Evolutionary conservation across 768 basidiomycete species (phyloP), one percentile per base, ranked within the genome.

Genomic region (Cyclocybe aegerita): DNA sequence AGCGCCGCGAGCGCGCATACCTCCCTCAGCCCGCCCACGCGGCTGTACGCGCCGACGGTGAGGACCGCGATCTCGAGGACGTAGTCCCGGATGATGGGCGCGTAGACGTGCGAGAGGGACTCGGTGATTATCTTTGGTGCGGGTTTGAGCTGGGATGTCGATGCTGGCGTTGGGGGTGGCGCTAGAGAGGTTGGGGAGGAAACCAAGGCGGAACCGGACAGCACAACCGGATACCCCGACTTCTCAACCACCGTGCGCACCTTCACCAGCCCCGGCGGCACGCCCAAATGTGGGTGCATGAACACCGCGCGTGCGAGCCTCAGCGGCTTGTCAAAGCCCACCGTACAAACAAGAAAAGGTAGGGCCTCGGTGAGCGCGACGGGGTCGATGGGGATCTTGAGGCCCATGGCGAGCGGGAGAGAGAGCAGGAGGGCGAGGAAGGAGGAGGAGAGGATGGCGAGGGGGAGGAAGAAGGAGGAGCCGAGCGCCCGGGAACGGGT

Each of bases 301-400:
- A 98, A 92, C 11, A 98, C 90, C 2, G 93, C 88, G 9, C 86
- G 80, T 2, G 94, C 95, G 17, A 99, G 84, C 6, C 91, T 82
- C 40, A 96, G 85, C 0, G 95, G 96, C 67, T 99, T 98, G 71
- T 99, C 97, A 67, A 98, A 99, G 6, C 96, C 96, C 52, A 99
- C 85, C 1, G 94, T 97, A 68, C 96, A 96, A 33, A 99, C 95
- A 42, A 98, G 76, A 84, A 98, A 98, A 0, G 97, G 97, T 0
- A 99, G 80, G 0, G 97, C 96, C 67, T 99, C 97, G 8, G 91
- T 93, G 44, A 99, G 78, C 8, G 87, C 86, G 46, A 98, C 87
- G 1, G 93, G 93, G 66, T 98, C 95, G 58, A 99, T 86, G 14
- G 86, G 88, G 51, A 99, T 92, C 58, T 79, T 77, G 50, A 98